phyloP scores from a whole-genome alignment of 495 filamentous ascomycete genomes.

The Podospora pseudocomata region DNA sequence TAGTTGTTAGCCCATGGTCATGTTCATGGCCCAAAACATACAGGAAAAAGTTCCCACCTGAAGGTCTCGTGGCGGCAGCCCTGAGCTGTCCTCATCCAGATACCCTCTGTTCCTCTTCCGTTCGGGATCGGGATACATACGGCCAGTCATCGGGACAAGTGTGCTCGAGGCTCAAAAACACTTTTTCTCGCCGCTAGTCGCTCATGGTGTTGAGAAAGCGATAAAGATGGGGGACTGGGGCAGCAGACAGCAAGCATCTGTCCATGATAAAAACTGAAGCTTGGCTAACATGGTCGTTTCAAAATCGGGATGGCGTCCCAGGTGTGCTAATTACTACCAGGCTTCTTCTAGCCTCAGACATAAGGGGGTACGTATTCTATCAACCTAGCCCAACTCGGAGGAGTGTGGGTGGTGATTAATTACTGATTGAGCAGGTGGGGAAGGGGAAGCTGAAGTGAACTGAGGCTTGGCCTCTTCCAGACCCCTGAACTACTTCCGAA shows the following conservation, averaged over 20 bases:
- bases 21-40: neutral
- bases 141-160: conserved; percentile 15
- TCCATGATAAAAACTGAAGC: neutral
- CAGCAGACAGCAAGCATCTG: neutral
- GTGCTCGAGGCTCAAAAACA: neutral
- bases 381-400: neutral
- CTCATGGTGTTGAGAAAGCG: neutral
- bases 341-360: neutral
- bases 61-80: conserved; percentile 25
- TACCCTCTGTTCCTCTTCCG: conserved; percentile 31
- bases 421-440: neutral
- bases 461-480: neutral
- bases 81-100: conserved; percentile 30
- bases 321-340: neutral
- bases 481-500: neutral
- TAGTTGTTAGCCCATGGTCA: neutral
- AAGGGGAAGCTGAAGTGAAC: neutral
- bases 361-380: neutral
- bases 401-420: neutral
- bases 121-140: conserved; percentile 30
- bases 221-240: neutral
- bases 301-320: neutral
- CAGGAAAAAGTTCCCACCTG: conserved; percentile 18
- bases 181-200: neutral
- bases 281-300: neutral